These are phyloP conservation scores for Aspergillus neoniger DNA, from an alignment of 2,329 filamentous ascomycete species.

Conservation along the genomic window DNA sequence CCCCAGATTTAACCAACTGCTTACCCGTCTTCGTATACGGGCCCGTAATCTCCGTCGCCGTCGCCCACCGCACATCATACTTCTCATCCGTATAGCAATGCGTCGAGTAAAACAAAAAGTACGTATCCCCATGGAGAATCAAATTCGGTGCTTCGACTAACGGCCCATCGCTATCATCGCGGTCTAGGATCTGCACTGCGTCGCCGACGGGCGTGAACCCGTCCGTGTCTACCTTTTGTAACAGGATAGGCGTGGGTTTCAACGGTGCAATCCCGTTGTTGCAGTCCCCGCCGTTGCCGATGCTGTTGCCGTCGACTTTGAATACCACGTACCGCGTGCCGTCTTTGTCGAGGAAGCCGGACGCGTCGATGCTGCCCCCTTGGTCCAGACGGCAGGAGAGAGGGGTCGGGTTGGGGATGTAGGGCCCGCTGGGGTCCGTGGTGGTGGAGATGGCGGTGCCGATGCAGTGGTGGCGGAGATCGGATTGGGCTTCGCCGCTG, in stretches of 20 bases:
- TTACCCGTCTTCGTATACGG: slow-evolving; percentile 36
- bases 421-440: slow-evolving; percentile 51
- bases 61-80: slow-evolving; percentile 61
- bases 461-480: slow-evolving; percentile 56
- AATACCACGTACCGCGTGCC: slow-evolving; percentile 62
- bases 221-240: slow-evolving; percentile 45
- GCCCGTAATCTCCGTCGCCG: slow-evolving; percentile 33
- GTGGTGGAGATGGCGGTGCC: slow-evolving; percentile 56
- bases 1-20: slow-evolving; percentile 38
- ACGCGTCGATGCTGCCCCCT: slow-evolving; percentile 65
- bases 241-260: slow-evolving; percentile 42
- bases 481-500: slow-evolving; percentile 49
- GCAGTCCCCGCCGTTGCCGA: slow-evolving; percentile 51
- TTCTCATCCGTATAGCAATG: slow-evolving; percentile 57
- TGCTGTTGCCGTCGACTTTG: slow-evolving; percentile 66
- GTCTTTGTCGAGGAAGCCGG: slow-evolving; percentile 59
- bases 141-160: slow-evolving; percentile 64
- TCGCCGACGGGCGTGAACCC: slow-evolving; percentile 57
- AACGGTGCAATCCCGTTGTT: slow-evolving; percentile 46
- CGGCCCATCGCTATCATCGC: slow-evolving; percentile 64
- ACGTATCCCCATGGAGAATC: slow-evolving; percentile 48
- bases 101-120: slow-evolving; percentile 64
- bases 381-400: slow-evolving; percentile 55
- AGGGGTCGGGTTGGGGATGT: slow-evolving; percentile 49
- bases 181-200: slow-evolving; percentile 59